phyloP scores from a whole-genome alignment of 176 grass and related monocot genomes.

The Bolboschoenus planiculmis region DNA sequence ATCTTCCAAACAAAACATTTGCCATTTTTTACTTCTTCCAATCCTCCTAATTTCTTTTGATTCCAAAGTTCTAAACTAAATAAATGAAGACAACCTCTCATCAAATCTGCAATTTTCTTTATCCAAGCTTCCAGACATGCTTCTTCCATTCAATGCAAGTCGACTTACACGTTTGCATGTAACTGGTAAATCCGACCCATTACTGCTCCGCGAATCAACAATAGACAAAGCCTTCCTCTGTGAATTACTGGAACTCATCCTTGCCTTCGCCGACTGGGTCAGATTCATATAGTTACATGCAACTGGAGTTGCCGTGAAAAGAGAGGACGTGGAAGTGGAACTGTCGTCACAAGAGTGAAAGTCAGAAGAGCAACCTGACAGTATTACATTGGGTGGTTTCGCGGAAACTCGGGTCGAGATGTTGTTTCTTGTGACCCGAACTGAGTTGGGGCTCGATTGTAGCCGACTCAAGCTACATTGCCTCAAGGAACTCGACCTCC shows the following conservation, averaged over 20 bases:
- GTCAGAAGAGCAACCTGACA: conserved; percentile 43
- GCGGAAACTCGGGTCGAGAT: conserved; percentile 49
- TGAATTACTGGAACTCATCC: conserved; percentile 17
- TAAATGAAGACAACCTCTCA: conserved; percentile 14
- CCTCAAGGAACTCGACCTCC: conserved; percentile 24
- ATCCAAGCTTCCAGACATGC: conserved; percentile 42
- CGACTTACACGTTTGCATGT: conserved; percentile 41
- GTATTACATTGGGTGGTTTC: conserved; percentile 46
- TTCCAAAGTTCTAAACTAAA: background rate
- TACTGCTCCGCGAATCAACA: conserved; percentile 43
- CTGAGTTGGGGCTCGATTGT: conserved; percentile 33
- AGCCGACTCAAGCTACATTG: background rate
- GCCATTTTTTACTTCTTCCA: background rate
- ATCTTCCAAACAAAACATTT: background rate
- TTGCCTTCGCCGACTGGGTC: conserved; percentile 79
- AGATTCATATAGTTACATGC: conserved; percentile 59
- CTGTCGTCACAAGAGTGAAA: conserved; percentile 37
- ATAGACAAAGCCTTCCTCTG: conserved; percentile 45
- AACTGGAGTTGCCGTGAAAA: conserved; percentile 32
- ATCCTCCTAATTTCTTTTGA: background rate
- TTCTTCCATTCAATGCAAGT: conserved; percentile 33
- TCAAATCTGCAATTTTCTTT: conserved; percentile 64
- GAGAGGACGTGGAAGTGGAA: conserved; percentile 61
- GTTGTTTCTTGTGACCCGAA: conserved; percentile 66
- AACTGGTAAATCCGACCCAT: conserved; percentile 36